Base-by-base conservation (phyloP, 2,329 filamentous ascomycete genomes). In the Neopestalotiopsis sp. region DNA sequence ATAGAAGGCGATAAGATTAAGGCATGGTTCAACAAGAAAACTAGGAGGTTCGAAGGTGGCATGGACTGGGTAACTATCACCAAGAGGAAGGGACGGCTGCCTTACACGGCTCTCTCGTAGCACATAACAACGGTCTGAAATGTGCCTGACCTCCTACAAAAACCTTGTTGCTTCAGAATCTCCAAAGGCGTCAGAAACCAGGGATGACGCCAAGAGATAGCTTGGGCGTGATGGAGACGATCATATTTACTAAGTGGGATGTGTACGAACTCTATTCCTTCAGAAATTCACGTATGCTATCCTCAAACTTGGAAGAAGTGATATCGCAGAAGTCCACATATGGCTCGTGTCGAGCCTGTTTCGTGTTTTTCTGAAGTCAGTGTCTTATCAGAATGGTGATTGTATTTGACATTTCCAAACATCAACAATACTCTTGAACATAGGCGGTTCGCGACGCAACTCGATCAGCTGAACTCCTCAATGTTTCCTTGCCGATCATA, bases 51-150 rank as follows among this genome's bases (percentile, higher is more conserved):
- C 40, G 62, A 65, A 65, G 40, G 62, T 65, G 62, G 62, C 62
- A 65, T 65, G 24, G 62, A 65, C 62, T 40, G 62, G n/a, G 62
- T 65, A 10, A 65, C 62, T 49, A 49, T 24, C 2, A 65, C 62
- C 62, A 65, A 65, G 62, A 65, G 62, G 20, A 65, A n/a, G 34
- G 61, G 61, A 63, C 61, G 61, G 30, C 24, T 63, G 61, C 40
- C 40, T 6, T 10, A 42, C 14, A 14, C 40, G 12, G 40, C 6
- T 45, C 40, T 12, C 40, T 6, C 40, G 40, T 45, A 12, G 14
- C 12, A 45, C 6, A 42, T 14, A 45, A 1, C 40, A 17, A 12
- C 40, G 40, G 40, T 45, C 40, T 45, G 0, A 13, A 12, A 45
- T 45, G 12, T 45, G 14, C 6, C 40, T 45, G 40, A 45, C 40